Evolutionary conservation across 768 basidiomycete species (phyloP), one percentile per base, ranked within the genome.

Genomic region (Termitomyces bulborhizus): DNA sequence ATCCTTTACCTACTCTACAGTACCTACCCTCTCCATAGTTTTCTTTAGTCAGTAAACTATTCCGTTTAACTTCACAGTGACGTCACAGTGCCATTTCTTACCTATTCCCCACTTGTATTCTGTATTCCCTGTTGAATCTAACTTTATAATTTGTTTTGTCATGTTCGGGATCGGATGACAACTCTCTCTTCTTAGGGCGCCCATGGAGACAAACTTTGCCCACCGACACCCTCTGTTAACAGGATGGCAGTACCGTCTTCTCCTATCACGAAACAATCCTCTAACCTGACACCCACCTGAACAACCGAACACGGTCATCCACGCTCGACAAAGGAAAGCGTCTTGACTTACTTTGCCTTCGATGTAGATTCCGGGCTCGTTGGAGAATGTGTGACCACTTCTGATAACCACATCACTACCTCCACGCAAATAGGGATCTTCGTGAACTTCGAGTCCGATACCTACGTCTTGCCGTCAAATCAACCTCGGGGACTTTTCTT

Each of bases 401-500:
- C 78, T 69, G 50, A 90, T 81, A 39, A 77, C 61, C 58, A 77
- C 79, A 11, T 79, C 63, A 31, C 81, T 85, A 15, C 84, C 83
- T n/a, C 86, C 88, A 46, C 81, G 80, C 18, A 95, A 74, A 67
- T 92, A 93, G 0, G 91, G 91, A 6, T 77, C 73, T 69, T 94
- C 91, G 60, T 94, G 93, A 7, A 77, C 85, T 68, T 93, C 89
- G 3, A 94, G 70, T 3, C 91, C 91, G 32, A 95, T 93, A 1
- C 90, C 91, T 89, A 65, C 34, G 8, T 9, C 26, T 57, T 8
- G 3, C 8, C n/a, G n/a, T 54, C 27, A 54, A 54, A 51, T 11
- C 54, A 57, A 53, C 32, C 48, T 63, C 51, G 40, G 60, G 18
- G 44, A 36, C 21, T 48, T 8, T 13, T 21, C 21, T 31, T 0